Conservation (phyloP, 2,329 filamentous ascomycete species). For the Claviceps monticola region DNA sequence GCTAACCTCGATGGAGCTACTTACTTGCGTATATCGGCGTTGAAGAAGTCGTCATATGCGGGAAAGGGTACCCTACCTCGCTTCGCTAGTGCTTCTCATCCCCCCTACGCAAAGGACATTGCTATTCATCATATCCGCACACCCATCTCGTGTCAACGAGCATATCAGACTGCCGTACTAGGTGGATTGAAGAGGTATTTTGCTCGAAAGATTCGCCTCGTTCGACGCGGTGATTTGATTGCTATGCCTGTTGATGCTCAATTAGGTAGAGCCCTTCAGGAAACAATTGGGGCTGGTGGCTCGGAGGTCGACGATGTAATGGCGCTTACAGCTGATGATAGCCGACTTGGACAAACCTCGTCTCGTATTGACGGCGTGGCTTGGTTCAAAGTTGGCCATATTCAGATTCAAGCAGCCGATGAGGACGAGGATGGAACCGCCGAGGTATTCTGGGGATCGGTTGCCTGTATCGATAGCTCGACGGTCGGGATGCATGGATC, state of each 20-base stretch:
- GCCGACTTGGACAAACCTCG: constrained; percentile 13
- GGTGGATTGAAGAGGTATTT: constrained; percentile 82
- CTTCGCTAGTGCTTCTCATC: constrained; percentile 39
- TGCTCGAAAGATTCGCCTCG: constrained; percentile 64
- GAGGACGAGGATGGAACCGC: constrained; percentile 44
- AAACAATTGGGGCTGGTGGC: constrained; percentile 45
- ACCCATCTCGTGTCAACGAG: constrained; percentile 72
- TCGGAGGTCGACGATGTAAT: constrained; percentile 59
- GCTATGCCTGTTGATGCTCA: constrained; percentile 80
- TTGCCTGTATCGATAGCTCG: constrained; percentile 73
- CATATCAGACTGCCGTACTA: constrained; percentile 74
- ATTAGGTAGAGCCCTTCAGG: constrained; percentile 68
- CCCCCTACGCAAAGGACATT: constrained; percentile 57
- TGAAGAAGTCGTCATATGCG: constrained; percentile 39
- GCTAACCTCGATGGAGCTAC: constrained; percentile 70
- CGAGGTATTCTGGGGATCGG: constrained; percentile 69
- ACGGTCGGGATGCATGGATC: constrained; percentile 85
- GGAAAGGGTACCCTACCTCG: constrained; percentile 40
- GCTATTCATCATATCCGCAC: constrained; percentile 81
- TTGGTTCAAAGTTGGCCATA: constrained; percentile 84
- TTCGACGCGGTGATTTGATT: constrained; percentile 78
- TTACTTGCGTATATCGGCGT: constrained; percentile 64
- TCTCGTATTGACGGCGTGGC: constrained; percentile 49
- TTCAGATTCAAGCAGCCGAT: constrained; percentile 41
- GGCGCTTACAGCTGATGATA: constrained; percentile 32